These are phyloP conservation scores for Nyssa sinensis DNA, from an alignment of 148 eudicot genomes.

Conservation along the genomic window DNA sequence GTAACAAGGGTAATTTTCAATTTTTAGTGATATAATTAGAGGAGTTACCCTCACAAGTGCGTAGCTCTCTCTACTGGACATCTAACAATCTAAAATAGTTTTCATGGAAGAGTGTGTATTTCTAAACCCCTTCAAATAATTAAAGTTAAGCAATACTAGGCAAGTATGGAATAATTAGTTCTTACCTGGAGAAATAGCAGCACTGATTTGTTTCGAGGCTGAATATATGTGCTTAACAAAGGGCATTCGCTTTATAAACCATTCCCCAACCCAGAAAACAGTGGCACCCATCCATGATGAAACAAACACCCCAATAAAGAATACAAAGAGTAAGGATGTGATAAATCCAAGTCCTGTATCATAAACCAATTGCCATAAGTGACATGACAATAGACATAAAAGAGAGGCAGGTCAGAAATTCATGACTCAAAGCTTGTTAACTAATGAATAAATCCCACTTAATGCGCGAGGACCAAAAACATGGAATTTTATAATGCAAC, in stretches of 20 bases:
- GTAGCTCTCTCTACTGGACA: too few species aligned
- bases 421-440: background rate
- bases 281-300: slow-evolving; percentile 94
- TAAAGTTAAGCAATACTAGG: background rate
- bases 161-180: slow-evolving; percentile 3
- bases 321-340: slow-evolving; percentile 76
- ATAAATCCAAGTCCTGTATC: slow-evolving; percentile 86
- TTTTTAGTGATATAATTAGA: background rate
- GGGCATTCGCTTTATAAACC: slow-evolving; percentile 89
- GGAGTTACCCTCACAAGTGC: background rate
- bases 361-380: slow-evolving; percentile 8
- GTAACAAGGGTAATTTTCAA: background rate
- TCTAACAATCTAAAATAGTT: background rate
- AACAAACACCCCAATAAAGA: slow-evolving; percentile 84
- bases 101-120: background rate
- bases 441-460: background rate
- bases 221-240: slow-evolving; percentile 79
- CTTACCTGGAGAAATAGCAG: slow-evolving; percentile 91
- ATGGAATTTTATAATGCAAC: background rate
- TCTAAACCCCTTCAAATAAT: background rate
- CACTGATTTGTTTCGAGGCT: slow-evolving; percentile 90
- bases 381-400: background rate
- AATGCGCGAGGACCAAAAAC: background rate
- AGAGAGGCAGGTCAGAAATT: background rate
- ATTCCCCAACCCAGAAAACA: slow-evolving; percentile 81